phyloP scores from a whole-genome alignment of 495 filamentous ascomycete species.

The Beverwykella pulmonaria region DNA sequence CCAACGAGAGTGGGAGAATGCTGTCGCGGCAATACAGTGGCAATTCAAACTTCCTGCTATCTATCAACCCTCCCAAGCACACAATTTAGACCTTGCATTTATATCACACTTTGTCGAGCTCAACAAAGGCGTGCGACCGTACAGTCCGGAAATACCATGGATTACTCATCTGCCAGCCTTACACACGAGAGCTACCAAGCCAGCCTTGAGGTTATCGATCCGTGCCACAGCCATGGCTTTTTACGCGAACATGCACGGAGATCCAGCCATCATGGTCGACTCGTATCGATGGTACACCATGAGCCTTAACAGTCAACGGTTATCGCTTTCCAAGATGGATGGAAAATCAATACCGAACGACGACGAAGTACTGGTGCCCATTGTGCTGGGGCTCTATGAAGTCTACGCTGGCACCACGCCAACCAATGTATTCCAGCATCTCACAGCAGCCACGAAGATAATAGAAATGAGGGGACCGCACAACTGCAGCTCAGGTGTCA shows the following conservation, averaged over 20 bases:
- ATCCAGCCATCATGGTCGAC: constrained; percentile 22
- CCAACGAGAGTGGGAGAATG: constrained; percentile 1
- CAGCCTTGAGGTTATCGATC: constrained; percentile 21
- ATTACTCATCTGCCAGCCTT: constrained; percentile 20
- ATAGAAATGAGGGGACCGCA: constrained; percentile 21
- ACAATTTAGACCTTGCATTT: constrained; percentile 18
- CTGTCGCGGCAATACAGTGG: background rate
- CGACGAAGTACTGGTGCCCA: constrained; percentile 29
- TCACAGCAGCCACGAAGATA: constrained; percentile 26
- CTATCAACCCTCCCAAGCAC: constrained; percentile 21
- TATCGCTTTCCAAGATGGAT: constrained; percentile 6
- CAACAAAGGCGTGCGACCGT: constrained; percentile 10
- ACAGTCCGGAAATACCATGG: constrained; percentile 21
- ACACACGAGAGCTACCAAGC: constrained; percentile 12
- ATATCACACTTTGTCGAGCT: constrained; percentile 32
- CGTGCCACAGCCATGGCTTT: constrained; percentile 32
- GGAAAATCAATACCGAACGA: constrained; percentile 12
- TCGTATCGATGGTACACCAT: constrained; percentile 31
- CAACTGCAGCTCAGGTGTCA: constrained; percentile 16
- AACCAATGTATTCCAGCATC: constrained; percentile 30
- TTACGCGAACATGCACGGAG: constrained; percentile 24
- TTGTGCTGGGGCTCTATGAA: constrained; percentile 31
- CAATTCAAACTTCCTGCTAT: constrained; percentile 22
- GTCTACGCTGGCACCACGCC: constrained; percentile 31
- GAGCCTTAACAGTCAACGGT: constrained; percentile 21